Conservation (phyloP, 148 eudicot species). For the Dianthus caryophyllus region DNA sequence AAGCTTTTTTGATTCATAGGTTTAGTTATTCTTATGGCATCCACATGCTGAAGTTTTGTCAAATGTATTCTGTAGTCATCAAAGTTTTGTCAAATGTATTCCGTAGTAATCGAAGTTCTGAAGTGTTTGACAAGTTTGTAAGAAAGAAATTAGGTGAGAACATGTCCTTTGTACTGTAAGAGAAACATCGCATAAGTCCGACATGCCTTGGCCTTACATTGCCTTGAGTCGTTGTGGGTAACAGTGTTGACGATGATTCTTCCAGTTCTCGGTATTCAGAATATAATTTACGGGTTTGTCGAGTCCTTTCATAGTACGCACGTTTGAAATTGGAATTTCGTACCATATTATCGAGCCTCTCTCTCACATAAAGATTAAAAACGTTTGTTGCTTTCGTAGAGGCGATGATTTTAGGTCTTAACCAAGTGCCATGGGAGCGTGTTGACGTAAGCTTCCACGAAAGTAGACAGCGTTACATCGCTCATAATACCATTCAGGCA, state of each 20-base stretch:
- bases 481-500: conserved; percentile 91
- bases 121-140: too few relatives aligned
- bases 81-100: too few relatives aligned
- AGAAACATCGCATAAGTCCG: not conserved
- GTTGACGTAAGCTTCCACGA: conserved; percentile 80
- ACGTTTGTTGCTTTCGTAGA: conserved; percentile 36
- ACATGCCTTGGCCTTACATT: not conserved
- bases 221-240: not conserved
- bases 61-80: too few relatives aligned
- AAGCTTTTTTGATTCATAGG: too few relatives aligned
- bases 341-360: too few relatives aligned
- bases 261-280: not conserved
- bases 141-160: too few relatives aligned
- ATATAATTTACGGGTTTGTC: not conserved
- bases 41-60: too few relatives aligned
- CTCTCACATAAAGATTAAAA: too few relatives aligned
- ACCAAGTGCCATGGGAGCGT: conserved; percentile 85
- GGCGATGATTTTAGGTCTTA: conserved; percentile 86
- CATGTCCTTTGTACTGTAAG: not conserved
- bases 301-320: not conserved
- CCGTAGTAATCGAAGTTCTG: too few relatives aligned
- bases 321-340: too few relatives aligned
- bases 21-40: too few relatives aligned
- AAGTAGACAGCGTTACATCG: conserved; percentile 76
- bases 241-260: not conserved